Conservation (phyloP, 1,139 yeast genomes). For the Cylindricascospora bacillispora region DNA sequence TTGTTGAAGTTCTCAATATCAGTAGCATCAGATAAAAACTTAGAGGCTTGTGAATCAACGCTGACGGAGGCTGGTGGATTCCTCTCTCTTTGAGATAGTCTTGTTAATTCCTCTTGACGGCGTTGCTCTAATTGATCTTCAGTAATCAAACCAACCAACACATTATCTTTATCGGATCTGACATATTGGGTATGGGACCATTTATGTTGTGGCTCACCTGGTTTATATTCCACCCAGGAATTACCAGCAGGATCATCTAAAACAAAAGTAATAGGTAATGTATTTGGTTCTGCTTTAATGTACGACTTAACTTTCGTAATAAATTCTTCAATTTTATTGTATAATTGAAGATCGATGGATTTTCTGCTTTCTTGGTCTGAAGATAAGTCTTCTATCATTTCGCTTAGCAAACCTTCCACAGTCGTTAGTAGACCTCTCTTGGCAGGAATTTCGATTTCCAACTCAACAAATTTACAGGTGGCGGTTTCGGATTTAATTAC, state of each 20-base stretch:
- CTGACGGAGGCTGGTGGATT: conserved; percentile 35
- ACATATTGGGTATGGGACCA: conserved; percentile 80
- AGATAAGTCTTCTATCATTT: conserved; percentile 72
- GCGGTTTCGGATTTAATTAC: conserved; percentile 87
- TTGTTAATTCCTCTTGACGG: conserved; percentile 25
- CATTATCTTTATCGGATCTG: conserved; percentile 83
- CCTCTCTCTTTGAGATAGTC: conserved; percentile 29
- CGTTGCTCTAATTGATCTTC: conserved; percentile 55
- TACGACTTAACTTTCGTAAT: conserved; percentile 45
- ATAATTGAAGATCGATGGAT: conserved; percentile 57
- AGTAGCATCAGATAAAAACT: conserved; percentile 48
- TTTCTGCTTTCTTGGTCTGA: conserved; percentile 75
- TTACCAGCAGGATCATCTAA: conserved; percentile 96
- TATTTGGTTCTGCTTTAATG: conserved; percentile 50
- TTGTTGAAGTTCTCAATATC: conserved; percentile 76
- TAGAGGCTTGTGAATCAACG: conserved; percentile 8
- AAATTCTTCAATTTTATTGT: conserved; percentile 62
- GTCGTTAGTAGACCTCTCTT: conserved; percentile 88
- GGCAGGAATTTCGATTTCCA: conserved; percentile 92
- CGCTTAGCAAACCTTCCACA: conserved; percentile 75
- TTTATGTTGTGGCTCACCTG: conserved; percentile 80
- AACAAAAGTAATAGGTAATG: conserved; percentile 66
- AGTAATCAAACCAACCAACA: conserved; percentile 71
- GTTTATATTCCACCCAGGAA: conserved; percentile 87
- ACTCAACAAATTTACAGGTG: conserved; percentile 65